These are phyloP conservation scores for Trapa incisa DNA, from an alignment of 345 rosid species.

Conservation along the genomic window DNA sequence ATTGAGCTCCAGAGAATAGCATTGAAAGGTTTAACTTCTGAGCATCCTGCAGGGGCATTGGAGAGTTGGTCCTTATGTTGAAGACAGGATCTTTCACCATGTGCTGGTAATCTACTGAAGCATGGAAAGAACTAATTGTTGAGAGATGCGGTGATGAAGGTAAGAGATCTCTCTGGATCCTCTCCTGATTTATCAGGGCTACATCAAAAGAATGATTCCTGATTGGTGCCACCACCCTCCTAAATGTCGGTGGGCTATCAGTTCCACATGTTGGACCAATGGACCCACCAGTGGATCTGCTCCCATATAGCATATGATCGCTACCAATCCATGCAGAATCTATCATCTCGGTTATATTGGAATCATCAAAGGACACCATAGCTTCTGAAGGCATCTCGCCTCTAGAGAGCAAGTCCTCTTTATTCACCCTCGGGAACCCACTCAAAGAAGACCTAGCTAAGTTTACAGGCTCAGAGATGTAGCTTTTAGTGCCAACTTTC, in stretches of 20 bases:
- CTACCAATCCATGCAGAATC: slow-evolving; percentile 98
- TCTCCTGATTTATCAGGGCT: slow-evolving; percentile 54
- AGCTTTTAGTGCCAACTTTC: slow-evolving; percentile 17
- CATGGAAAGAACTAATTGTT: slow-evolving; percentile 63
- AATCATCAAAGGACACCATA: slow-evolving; percentile 23
- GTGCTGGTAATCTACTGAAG: slow-evolving; percentile 66
- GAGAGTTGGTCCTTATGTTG: slow-evolving; percentile 47
- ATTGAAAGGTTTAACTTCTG: slow-evolving; percentile 50
- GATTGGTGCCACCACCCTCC: slow-evolving; percentile 38
- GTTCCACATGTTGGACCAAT: slow-evolving; percentile 14
- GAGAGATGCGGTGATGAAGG: slow-evolving; percentile 53
- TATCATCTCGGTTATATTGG: slow-evolving; percentile 76
- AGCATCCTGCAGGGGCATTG: slow-evolving; percentile 48
- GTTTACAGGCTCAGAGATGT: slow-evolving; percentile 18
- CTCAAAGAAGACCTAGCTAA: slow-evolving; percentile 17
- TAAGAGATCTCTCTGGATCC: slow-evolving; percentile 38
- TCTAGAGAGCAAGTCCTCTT: slow-evolving; percentile 21
- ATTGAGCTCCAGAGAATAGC: slow-evolving; percentile 42
- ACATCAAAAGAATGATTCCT: slow-evolving; percentile 84
- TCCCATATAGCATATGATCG: slow-evolving; percentile 28
- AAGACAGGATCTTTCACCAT: slow-evolving; percentile 82
- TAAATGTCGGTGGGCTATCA: slow-evolving; percentile 30
- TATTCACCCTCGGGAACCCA: slow-evolving; percentile 18
- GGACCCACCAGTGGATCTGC: slow-evolving; percentile 20
- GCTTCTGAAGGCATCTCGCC: slow-evolving; percentile 23